Base-by-base conservation (phyloP, 2,329 filamentous ascomycete species). In the Epichloe gansuensis region DNA sequence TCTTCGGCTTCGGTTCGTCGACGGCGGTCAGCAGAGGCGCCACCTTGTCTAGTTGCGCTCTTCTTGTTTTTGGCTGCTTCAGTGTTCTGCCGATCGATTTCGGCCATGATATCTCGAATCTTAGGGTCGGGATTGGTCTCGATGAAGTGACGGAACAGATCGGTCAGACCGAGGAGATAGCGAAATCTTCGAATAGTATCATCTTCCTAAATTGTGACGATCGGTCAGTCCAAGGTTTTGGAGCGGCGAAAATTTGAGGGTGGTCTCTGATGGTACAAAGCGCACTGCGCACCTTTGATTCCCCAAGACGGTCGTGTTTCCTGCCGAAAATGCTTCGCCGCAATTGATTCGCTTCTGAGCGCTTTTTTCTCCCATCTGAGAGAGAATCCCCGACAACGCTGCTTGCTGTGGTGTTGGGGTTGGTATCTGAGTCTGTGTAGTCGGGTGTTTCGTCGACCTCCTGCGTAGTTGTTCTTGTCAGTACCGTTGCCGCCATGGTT, bases 131-230 rank as follows among this genome's bases (percentile, higher is more conserved):
- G 91, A 64, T 96, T 98, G 8, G 89, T 89, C 65, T 97, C 90
- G 71, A 98, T 98, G 68, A 98, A 98, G 71, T 98, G 93, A 58
- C 94, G 89, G 74, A 98, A 98, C 21, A 98, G 76, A 63, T 98
- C 93, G 15, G 93, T 98, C 50, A 98, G 75, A 27, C 94, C 94
- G 13, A 98, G 79, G 1, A 98, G 79, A 66, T 98, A 98, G 57
- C 89, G 84, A 67, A 98, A 98, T 65, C 93, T 80, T 60, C 91
- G 82, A 63, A 97, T 88, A 0, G 89, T 94, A 64, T 97, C 91
- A 74, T 96, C 88, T 72, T 96, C 91, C 87, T 91, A 51, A 40
- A 55, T 4, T 11, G n/a, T n/a, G 13, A 25, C 25, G n/a, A 42
- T 15, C 25, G 21, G 27, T 52, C 12, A 54, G 53, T 48, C 38